A percentile compares a stretch with the other conserved stretches of the same genome.
phyloP scores from a whole-genome alignment of 176 grass and related monocot species.

The Triticum timopheevii region DNA sequence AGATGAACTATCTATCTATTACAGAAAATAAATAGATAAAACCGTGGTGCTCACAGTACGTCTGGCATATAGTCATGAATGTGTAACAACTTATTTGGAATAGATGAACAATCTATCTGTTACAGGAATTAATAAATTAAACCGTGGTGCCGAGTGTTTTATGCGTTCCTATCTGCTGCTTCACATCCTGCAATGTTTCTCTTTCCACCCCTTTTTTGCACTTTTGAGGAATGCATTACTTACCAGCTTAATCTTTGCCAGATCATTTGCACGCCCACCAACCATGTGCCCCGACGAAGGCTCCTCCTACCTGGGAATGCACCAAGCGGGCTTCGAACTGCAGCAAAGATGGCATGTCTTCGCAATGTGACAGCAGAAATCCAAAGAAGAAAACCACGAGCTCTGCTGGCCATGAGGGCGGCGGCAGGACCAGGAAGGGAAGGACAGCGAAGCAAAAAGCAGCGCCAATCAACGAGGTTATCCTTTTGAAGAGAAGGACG shows the following conservation, averaged over 20 bases:
- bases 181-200: slow-evolving; percentile 22
- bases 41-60: neutral
- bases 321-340: slow-evolving; percentile 29
- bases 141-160: neutral
- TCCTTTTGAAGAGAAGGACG: slow-evolving; percentile 32
- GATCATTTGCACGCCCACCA: slow-evolving; percentile 38
- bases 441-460: slow-evolving; percentile 32
- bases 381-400: slow-evolving; percentile 24
- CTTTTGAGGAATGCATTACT: slow-evolving; percentile 13
- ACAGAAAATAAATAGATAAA: neutral
- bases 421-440: slow-evolving; percentile 24
- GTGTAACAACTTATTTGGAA: neutral
- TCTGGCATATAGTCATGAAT: neutral
- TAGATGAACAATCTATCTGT: slow-evolving; percentile 5
- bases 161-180: slow-evolving; percentile 6
- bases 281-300: slow-evolving; percentile 41
- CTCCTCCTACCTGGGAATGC: slow-evolving; percentile 25
- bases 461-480: slow-evolving; percentile 25
- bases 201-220: slow-evolving; percentile 2
- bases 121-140: neutral
- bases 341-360: slow-evolving; percentile 24
- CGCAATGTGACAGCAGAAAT: neutral
- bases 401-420: slow-evolving; percentile 20
- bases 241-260: slow-evolving; percentile 39
- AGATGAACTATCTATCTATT: slow-evolving; percentile 14